Percentiles rank a stretch among this genome's conserved stretches.
phyloP scores from a whole-genome alignment of 768 basidiomycete genomes.

The Tulasnella sp. region DNA sequence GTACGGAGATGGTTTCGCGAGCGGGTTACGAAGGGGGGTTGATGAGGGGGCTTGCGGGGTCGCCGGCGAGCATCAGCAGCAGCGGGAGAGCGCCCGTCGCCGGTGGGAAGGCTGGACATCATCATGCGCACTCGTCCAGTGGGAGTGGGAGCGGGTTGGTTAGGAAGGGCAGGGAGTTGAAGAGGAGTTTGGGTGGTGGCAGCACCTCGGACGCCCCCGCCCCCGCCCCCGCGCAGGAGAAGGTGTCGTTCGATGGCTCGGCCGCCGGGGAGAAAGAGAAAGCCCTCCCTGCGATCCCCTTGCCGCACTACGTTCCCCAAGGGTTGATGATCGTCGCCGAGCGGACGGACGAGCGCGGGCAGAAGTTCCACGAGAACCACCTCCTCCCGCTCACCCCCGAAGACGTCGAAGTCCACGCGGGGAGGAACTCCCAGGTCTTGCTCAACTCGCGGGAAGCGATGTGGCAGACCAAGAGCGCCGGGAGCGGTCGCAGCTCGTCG shows the following conservation, averaged over 20 bases:
- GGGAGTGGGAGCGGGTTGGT: background rate
- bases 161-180: background rate
- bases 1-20: background rate
- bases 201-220: background rate
- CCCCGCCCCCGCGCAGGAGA: background rate
- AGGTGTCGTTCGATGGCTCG: background rate
- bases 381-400: slow-evolving; percentile 3
- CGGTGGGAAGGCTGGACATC: background rate
- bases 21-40: background rate
- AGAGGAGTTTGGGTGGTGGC: background rate
- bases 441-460: slow-evolving; percentile 1
- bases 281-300: background rate
- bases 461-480: background rate
- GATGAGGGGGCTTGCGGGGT: background rate
- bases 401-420: slow-evolving; percentile 2
- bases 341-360: background rate
- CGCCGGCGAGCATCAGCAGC: too few species aligned
- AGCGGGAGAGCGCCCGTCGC: too few species aligned
- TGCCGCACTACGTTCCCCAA: background rate
- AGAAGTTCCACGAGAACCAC: background rate
- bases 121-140: background rate
- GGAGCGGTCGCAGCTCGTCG: background rate
- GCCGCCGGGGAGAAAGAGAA: too few species aligned
- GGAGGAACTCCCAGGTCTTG: slow-evolving; percentile 5
- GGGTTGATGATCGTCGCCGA: slow-evolving; percentile 6